A percentile compares a stretch with the other conserved stretches of the same genome.
phyloP scores from a whole-genome alignment of 2,329 filamentous ascomycete species.

The Fusarium papillatum region DNA sequence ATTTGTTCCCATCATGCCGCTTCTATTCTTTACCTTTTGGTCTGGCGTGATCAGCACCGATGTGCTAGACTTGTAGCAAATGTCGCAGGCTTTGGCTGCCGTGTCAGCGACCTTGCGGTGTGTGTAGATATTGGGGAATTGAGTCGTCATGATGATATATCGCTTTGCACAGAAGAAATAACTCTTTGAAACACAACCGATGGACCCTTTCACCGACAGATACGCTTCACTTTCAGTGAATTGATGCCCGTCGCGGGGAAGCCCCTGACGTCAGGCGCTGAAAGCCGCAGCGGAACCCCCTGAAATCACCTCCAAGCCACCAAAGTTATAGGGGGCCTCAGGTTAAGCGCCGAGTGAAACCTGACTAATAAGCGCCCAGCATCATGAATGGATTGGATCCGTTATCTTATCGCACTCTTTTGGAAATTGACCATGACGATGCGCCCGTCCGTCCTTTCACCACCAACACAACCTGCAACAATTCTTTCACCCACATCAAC shows the following conservation, averaged over 20 bases:
- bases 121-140: slow-evolving; percentile 84
- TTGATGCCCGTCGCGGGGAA: slow-evolving; percentile 33
- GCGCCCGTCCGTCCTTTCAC: slow-evolving; percentile 22
- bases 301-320: slow-evolving; percentile 27
- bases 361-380: slow-evolving; percentile 41
- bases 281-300: slow-evolving; percentile 25
- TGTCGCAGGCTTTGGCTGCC: slow-evolving; percentile 86
- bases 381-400: slow-evolving; percentile 16
- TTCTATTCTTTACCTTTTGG: slow-evolving; percentile 75
- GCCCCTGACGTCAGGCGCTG: slow-evolving; percentile 32
- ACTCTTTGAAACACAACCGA: not conserved
- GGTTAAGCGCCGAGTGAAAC: slow-evolving; percentile 7
- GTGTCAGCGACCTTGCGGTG: slow-evolving; percentile 89
- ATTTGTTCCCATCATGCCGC: slow-evolving; percentile 3
- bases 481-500: slow-evolving; percentile 13
- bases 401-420: slow-evolving; percentile 43
- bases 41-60: slow-evolving; percentile 92
- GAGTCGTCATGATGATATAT: slow-evolving; percentile 54
- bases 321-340: slow-evolving; percentile 6
- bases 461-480: slow-evolving; percentile 27
- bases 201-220: not conserved
- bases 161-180: not conserved
- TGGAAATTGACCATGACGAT: slow-evolving; percentile 41
- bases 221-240: not conserved
- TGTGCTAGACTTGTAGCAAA: slow-evolving; percentile 91